Base-by-base conservation (phyloP, 352 stramenopile species). In the Globisporangium heterothallicum region DNA sequence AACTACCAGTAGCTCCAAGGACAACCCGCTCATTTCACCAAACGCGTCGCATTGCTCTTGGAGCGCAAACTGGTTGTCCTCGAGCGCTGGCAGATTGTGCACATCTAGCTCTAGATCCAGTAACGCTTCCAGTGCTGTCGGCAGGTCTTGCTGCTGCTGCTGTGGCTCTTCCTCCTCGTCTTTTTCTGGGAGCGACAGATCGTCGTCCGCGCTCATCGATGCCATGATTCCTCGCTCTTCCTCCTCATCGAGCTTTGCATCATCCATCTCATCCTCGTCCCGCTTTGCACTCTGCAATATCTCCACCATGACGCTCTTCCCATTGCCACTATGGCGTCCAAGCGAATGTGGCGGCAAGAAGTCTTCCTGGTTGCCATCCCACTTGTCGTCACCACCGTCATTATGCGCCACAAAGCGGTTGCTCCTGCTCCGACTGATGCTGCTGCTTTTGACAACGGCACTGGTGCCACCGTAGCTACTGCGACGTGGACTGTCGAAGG, bases 1-100 rank as follows among this genome's bases (percentile, higher is more conserved):
- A n/a, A n/a, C n/a, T 58, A 88, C 77, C 61, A 88, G 50, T 18
- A 85, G 53, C 55, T 88, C 78, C 13, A 88, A 60, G 4, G 78
- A 88, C 25, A 88, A 49, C 1, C 49, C 44, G 22, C 24, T 14
- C 16, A 61, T 21, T 12, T 53, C 49, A 0, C 49, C 52, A 29
- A 60, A 60, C 29, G 22, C 34, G 27, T 36, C 30, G 18, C 22
- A 27, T 19, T 52, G 49, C 29, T 70, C 56, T 2, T 65, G 42
- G 0, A 48, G 13, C n/a, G 32, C 24, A 19, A 54, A 32, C 32
- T 74, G 65, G 18, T 75, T 78, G 57, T 56, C 70, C n/a, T 45
- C 52, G 5, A 56, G 38, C 16, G 49, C 32, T 40, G 58, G 6
- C 5, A 49, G 38, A 43, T 42, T 27, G 41, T 72, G 36, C 25